phyloP scores from a whole-genome alignment of 805 yeast species.

The Candida sonorensis region DNA sequence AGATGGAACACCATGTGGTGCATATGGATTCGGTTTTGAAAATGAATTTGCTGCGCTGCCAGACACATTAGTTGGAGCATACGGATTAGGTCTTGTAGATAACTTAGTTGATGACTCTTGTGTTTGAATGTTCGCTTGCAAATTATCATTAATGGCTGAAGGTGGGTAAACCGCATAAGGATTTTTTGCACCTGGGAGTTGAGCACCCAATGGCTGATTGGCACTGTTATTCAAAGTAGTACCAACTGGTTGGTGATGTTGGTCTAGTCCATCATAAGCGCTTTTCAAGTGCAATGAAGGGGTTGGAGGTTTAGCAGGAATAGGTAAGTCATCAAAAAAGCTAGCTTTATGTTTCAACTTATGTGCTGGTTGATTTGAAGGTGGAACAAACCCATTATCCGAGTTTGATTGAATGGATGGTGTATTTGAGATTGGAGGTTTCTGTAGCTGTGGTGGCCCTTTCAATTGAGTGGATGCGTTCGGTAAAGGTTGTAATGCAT shows the following conservation, averaged over 20 bases:
- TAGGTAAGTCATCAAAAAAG: conserved; percentile 57
- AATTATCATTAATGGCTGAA: neutral
- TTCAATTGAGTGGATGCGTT: neutral
- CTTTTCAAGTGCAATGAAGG: conserved; percentile 16
- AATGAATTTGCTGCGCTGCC: neutral
- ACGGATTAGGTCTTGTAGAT: no score
- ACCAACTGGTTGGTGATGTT: neutral
- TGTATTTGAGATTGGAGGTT: neutral
- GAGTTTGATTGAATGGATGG: no score
- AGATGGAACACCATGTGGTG: no score
- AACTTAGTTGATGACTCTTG: no score
- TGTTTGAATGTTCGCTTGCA: no score
- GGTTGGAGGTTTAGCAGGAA: conserved; percentile 11
- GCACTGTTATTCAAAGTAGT: no score
- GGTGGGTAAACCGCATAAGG: no score
- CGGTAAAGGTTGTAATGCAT: conserved; percentile 5
- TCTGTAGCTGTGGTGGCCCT: conserved; percentile 1
- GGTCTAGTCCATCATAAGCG: conserved; percentile 17
- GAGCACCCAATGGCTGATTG: neutral
- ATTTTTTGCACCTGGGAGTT: neutral
- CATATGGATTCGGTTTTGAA: conserved; percentile 27
- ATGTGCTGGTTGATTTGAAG: conserved; percentile 4
- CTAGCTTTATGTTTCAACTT: conserved; percentile 28
- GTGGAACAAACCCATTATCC: conserved; percentile 2
- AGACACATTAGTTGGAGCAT: conserved; percentile 12